phyloP scores from a whole-genome alignment of 768 basidiomycete species.

The Trametes cubensis region DNA sequence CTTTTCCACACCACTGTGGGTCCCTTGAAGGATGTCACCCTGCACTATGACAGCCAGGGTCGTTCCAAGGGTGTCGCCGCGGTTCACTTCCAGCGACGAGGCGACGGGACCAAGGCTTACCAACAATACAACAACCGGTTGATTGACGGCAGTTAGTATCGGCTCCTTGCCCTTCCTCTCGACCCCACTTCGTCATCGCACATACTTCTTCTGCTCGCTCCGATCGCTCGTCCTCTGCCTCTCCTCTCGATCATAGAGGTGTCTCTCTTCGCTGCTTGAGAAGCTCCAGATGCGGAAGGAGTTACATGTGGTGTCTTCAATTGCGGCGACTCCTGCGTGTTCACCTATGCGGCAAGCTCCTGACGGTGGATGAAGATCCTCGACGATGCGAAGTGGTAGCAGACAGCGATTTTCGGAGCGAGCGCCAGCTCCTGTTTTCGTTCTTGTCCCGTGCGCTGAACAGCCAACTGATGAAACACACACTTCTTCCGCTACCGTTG shows the following conservation, averaged over 20 bases:
- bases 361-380: slow-evolving; percentile 17
- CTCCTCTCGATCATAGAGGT: background rate
- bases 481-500: slow-evolving; percentile 34
- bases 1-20: slow-evolving; percentile 92
- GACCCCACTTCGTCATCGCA: slow-evolving; percentile 36
- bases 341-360: slow-evolving; percentile 9
- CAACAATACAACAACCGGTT: slow-evolving; percentile 96
- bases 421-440: slow-evolving; percentile 25
- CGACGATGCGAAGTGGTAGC: slow-evolving; percentile 16
- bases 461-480: slow-evolving; percentile 39
- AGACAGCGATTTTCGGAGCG: slow-evolving; percentile 13
- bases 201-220: slow-evolving; percentile 18
- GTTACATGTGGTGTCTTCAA: background rate
- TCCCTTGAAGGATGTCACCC: slow-evolving; percentile 77
- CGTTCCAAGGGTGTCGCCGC: slow-evolving; percentile 90
- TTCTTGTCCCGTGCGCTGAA: slow-evolving; percentile 37
- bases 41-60: slow-evolving; percentile 83
- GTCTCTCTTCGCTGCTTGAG: slow-evolving; percentile 4
- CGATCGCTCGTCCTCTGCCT: slow-evolving; percentile 6
- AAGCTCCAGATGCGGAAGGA: background rate
- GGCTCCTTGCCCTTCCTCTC: slow-evolving; percentile 44
- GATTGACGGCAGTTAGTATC: slow-evolving; percentile 99
- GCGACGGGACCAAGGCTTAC: slow-evolving; percentile 91
- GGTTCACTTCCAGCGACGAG: slow-evolving; percentile 82
- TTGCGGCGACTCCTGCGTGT: slow-evolving; percentile 2